Evolutionary conservation across 805 yeast species (phyloP), one percentile per base, ranked within the genome.

Genomic region (Suhomyces sp.): DNA sequence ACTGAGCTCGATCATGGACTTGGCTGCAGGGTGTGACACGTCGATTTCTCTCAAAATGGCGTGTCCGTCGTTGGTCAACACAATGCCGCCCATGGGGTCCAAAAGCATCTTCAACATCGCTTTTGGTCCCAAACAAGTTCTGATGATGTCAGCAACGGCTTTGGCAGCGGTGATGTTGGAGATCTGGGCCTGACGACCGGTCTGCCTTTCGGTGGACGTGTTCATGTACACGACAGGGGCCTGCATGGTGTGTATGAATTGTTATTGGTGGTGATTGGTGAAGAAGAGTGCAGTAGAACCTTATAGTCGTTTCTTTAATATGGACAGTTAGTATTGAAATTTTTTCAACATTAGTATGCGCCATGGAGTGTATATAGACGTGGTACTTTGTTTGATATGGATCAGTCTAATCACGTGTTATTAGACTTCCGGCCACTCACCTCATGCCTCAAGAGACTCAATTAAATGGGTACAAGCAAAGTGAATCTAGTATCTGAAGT

Each of bases 141-240:
- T 78, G 51, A 93, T 88, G 55, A 93, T 91, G 62, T 93, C 98
- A 0, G 97, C 95, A 26, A 91, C 98, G 2, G 98, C 96, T 58
- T 93, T 93, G n/a, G 99, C 99, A 4, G 99, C 98, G 4, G 97
- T 88, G 66, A 93, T 91, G 58, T 93, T 95, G 43, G 96, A 86
- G 43, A 87, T 75, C 66, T 93, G 99, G 2, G 99, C 99, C 61
- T 88, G 88, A 50, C 98, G 88, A 29, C 98, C 98, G 24, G 88
- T 81, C 58, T 93, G 95, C 56, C 98, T 81, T 58, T 88, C 95
- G 43, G 90, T 84, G 33, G 86, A 77, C 18, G 97, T 84, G 70
- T 91, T 68, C 60, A 68, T 53, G 47, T 68, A 68, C 27, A 68
- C 72, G 25, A 68, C 74, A 22, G 74, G 74, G 16, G 74, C 74